Percentiles rank a stretch among this genome's conserved stretches.
These are phyloP conservation scores for Skeletonema menzelii DNA, from an alignment of 108 stramenopile genomes.

Conservation along the genomic window DNA sequence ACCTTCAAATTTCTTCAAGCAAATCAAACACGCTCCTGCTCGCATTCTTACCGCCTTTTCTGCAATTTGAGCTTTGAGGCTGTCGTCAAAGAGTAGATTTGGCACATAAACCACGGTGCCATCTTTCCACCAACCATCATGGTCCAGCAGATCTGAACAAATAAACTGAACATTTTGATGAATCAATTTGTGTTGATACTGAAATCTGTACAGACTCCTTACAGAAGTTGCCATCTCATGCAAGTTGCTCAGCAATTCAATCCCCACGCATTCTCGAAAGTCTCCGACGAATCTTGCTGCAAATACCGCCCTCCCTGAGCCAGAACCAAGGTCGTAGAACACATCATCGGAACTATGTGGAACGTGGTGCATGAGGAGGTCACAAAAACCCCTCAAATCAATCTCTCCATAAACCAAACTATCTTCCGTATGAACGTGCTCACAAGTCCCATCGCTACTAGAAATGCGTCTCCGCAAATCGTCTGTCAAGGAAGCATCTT, in stretches of 20 bases:
- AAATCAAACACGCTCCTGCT: slow-evolving; percentile 54
- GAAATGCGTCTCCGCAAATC: background rate
- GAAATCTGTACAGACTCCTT: background rate
- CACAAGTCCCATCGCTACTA: background rate
- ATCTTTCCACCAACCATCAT: slow-evolving; percentile 56
- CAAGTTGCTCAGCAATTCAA: slow-evolving; percentile 56
- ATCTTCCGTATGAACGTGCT: background rate
- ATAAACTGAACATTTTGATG: slow-evolving; percentile 23
- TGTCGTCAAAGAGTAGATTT: slow-evolving; percentile 60
- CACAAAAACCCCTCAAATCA: background rate
- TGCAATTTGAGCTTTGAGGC: slow-evolving; percentile 45
- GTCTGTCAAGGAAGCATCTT: background rate
- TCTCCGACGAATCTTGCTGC: slow-evolving; percentile 58
- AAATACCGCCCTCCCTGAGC: slow-evolving; percentile 61
- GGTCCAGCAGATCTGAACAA: slow-evolving; percentile 41
- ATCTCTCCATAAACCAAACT: background rate
- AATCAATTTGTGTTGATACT: background rate
- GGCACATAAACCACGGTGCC: slow-evolving; percentile 66
- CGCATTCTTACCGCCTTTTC: slow-evolving; percentile 34
- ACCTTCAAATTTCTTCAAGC: slow-evolving; percentile 49
- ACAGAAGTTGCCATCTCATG: slow-evolving; percentile 17
- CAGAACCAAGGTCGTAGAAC: slow-evolving; percentile 69
- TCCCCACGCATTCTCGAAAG: slow-evolving; percentile 54
- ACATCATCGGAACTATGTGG: slow-evolving; percentile 10
- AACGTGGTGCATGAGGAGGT: background rate